Conservation (phyloP, 2,329 filamentous ascomycete species). For the Diaporthe ampelina region DNA sequence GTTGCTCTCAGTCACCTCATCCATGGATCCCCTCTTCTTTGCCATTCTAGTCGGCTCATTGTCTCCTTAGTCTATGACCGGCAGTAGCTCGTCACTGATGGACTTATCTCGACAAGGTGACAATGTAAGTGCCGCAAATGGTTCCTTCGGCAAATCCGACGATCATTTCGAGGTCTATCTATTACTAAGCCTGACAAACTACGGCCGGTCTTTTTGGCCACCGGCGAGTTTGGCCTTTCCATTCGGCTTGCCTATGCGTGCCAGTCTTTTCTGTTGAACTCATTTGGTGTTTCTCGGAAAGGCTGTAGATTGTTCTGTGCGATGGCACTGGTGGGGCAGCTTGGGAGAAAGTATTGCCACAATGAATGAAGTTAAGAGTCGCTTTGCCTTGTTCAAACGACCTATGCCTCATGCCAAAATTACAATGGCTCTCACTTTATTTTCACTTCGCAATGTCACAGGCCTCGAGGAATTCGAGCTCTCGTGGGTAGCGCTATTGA, state of each 20-base stretch:
- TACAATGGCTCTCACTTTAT: too few species aligned
- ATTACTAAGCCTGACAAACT: not conserved
- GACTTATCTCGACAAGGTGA: not conserved
- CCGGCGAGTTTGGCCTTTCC: not conserved
- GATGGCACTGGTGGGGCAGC: too few species aligned
- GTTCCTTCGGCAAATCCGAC: not conserved
- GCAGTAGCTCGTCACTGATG: not conserved
- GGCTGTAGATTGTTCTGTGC: too few species aligned
- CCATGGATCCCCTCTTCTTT: not conserved
- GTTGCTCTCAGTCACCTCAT: not conserved
- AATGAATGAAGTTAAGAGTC: too few species aligned
- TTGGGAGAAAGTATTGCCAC: too few species aligned
- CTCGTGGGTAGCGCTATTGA: too few species aligned
- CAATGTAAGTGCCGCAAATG: not conserved
- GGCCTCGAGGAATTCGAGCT: too few species aligned
- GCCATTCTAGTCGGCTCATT: not conserved
- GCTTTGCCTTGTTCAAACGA: too few species aligned
- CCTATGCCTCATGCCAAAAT: too few species aligned
- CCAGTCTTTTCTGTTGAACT: not conserved
- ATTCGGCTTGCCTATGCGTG: not conserved
- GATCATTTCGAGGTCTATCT: not conserved
- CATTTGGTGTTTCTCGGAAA: too few species aligned
- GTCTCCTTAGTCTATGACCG: not conserved
- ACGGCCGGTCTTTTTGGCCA: not conserved
- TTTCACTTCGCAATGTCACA: too few species aligned